Evolutionary conservation across 805 yeast genomes (phyloP).

Genomic region (Candida glaebosa): DNA sequence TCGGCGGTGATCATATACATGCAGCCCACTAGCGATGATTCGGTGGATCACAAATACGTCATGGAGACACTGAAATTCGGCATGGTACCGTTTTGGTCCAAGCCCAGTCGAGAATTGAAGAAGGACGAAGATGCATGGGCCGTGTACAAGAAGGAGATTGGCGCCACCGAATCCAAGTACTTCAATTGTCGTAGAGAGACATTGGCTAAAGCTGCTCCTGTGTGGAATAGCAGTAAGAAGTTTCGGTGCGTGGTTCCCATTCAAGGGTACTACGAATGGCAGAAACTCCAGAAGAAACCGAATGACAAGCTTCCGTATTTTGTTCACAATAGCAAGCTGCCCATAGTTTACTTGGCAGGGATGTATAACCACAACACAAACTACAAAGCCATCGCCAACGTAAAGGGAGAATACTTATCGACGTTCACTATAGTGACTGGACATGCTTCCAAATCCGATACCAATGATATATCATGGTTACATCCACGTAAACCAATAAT

Average conservation of each 20-base stretch:
- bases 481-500: slow-evolving; percentile 80
- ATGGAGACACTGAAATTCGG: slow-evolving; percentile 75
- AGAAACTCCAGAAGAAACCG: slow-evolving; percentile 16
- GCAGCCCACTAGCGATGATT: slow-evolving; percentile 6
- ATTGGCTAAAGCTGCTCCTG: slow-evolving; percentile 39
- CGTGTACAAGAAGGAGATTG: slow-evolving; percentile 27
- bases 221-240: slow-evolving; percentile 56
- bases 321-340: slow-evolving; percentile 49
- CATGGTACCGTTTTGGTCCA: slow-evolving; percentile 66
- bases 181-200: slow-evolving; percentile 78
- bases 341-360: slow-evolving; percentile 62
- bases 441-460: slow-evolving; percentile 45
- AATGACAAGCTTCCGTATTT: slow-evolving; percentile 60
- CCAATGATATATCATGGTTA: slow-evolving; percentile 58
- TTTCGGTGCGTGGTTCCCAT: slow-evolving; percentile 74
- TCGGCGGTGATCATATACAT: slow-evolving; percentile 40
- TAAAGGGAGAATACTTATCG: slow-evolving; percentile 30
- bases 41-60: slow-evolving; percentile 14
- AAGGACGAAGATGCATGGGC: slow-evolving; percentile 14
- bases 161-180: slow-evolving; percentile 41
- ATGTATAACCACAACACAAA: slow-evolving; percentile 35
- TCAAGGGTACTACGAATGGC: slow-evolving; percentile 89
- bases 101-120: slow-evolving; percentile 29
- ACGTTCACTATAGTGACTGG: slow-evolving; percentile 72
- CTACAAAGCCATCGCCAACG: slow-evolving; percentile 19